A percentile compares a stretch with the other conserved stretches of the same genome.
phyloP scores from a whole-genome alignment of 176 grass and related monocot genomes.

The Musa beccarii region DNA sequence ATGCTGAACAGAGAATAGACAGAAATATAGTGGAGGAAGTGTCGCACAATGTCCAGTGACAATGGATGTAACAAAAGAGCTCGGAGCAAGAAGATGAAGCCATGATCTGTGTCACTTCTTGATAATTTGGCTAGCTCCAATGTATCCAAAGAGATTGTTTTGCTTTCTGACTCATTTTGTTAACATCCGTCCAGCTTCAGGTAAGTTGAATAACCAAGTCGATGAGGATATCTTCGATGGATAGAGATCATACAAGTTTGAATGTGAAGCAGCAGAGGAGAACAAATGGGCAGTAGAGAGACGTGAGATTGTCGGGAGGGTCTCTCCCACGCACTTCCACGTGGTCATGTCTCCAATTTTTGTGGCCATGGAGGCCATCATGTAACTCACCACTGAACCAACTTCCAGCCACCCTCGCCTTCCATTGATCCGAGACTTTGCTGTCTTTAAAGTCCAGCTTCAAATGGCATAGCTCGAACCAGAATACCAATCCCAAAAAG shows the following conservation, averaged over 20 bases:
- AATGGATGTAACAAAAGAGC: no score
- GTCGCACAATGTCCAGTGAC: no score
- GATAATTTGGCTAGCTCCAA: no score
- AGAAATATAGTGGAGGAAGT: no score
- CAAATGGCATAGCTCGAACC: not conserved
- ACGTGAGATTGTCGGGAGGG: not conserved
- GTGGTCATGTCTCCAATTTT: not conserved
- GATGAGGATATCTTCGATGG: not conserved
- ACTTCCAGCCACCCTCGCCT: conserved; percentile 1
- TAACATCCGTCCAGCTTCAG: no score
- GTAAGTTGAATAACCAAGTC: no score
- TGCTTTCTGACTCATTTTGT: no score
- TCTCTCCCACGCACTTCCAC: not conserved
- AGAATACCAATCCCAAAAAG: no score
- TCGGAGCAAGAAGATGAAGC: no score
- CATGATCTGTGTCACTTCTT: no score
- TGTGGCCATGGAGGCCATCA: not conserved
- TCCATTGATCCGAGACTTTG: not conserved
- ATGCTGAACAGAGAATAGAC: no score
- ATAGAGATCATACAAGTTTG: not conserved
- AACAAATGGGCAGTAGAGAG: not conserved
- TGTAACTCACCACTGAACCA: conserved; percentile 6
- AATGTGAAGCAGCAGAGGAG: not conserved
- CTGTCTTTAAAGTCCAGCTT: not conserved
- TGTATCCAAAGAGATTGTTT: no score